Evolutionary conservation across 768 basidiomycete species (phyloP).

Genomic region (Termitomyces bulborhizus): DNA sequence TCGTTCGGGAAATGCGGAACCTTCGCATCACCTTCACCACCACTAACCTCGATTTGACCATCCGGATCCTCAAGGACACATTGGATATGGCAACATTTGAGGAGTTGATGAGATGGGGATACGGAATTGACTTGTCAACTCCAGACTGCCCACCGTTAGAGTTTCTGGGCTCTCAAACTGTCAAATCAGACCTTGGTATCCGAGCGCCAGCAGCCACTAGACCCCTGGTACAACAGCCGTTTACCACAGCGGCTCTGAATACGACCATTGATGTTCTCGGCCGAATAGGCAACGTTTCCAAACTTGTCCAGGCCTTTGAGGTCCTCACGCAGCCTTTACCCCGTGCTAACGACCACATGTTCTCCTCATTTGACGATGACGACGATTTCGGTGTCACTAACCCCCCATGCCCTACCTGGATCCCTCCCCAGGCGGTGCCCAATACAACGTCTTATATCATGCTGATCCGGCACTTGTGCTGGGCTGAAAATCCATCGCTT

Average conservation of each 20-base stretch:
- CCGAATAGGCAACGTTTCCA: slow-evolving; percentile 49
- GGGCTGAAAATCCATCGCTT: slow-evolving; percentile 40
- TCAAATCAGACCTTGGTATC: slow-evolving; percentile 6
- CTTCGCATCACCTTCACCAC: slow-evolving; percentile 45
- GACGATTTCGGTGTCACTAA: slow-evolving; percentile 50
- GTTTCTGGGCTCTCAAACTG: slow-evolving; percentile 18
- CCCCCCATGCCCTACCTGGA: slow-evolving; percentile 25
- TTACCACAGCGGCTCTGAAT: slow-evolving; percentile 66
- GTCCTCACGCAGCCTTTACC: slow-evolving; percentile 71
- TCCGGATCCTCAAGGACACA: slow-evolving; percentile 66
- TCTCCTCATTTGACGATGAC: slow-evolving; percentile 62
- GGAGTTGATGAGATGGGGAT: slow-evolving; percentile 56
- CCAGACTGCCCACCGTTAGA: slow-evolving; percentile 65
- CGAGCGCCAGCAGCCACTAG: not conserved
- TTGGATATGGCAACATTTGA: slow-evolving; percentile 52
- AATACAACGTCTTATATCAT: slow-evolving; percentile 64
- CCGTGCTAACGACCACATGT: slow-evolving; percentile 36
- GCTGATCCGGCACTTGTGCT: slow-evolving; percentile 54
- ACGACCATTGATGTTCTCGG: slow-evolving; percentile 70
- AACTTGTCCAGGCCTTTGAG: slow-evolving; percentile 72
- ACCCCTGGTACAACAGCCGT: slow-evolving; percentile 30
- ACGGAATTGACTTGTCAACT: slow-evolving; percentile 71
- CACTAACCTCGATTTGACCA: slow-evolving; percentile 56
- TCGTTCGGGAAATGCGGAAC: slow-evolving; percentile 55
- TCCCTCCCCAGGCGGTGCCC: slow-evolving; percentile 40